Evolutionary conservation across 306 rosid species (phyloP), one percentile per base, ranked within the genome.

Genomic region (Dalbergia cultrata): DNA sequence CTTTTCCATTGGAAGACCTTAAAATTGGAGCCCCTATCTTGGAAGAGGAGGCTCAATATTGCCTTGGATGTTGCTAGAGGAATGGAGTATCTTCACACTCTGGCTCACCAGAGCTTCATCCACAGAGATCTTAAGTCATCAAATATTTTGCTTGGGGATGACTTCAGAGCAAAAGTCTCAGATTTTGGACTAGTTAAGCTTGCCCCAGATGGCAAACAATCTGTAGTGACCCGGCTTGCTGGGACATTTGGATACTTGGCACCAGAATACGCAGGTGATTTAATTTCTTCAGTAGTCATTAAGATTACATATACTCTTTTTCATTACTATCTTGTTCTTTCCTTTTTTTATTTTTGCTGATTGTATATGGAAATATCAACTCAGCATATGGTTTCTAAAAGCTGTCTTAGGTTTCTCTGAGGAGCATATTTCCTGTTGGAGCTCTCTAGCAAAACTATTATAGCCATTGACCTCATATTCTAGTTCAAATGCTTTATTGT

Each of bases 201-300:
- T 77, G 98, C 98, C 43, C 98, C 98, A 19, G 90, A 88, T 85
- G 98, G 98, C 14, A 89, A 88, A 80, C 83, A 82, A 81, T 93
- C 98, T 26, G 90, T 93, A 6, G 93, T 84, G 58, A 93, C 98
- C 74, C 83, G 86, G 81, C 98, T 93, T 77, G 98, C 97, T 49
- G 98, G 98, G 54, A 93, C 98, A 82, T 93, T 93, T 70, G 98
- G 98, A 72, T 93, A 93, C 84, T 84, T 93, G 61, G 98, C 98
- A 47, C 98, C 97, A 34, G 97, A 92, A 82, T 92, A 92, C 83
- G 97, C 97, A 47, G 97, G 97, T 92, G 81, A 86, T 72, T 76
- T 49, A 61, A 6, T 10, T 69, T 47, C 18, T 65, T 67, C 18
- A 26, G 13, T 9, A 71, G 41, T 26, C 50, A 31, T 65, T 72